phyloP scores from a whole-genome alignment of 345 rosid species.

The Excoecaria cochinchinensis region DNA sequence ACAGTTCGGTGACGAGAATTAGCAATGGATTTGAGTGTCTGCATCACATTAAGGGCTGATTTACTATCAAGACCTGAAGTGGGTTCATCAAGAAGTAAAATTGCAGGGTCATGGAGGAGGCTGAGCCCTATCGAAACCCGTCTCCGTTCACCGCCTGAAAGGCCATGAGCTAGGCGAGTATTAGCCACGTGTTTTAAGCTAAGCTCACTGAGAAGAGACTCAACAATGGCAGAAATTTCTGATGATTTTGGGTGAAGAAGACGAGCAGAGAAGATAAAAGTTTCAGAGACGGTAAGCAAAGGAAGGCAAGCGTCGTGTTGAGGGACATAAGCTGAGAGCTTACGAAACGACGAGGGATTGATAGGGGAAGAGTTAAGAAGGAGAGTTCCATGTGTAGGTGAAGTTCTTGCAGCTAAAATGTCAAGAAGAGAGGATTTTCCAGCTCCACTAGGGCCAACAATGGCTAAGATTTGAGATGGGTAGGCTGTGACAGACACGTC shows the following conservation, averaged over 20 bases:
- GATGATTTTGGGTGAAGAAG: constrained; percentile 54
- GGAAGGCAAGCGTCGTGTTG: constrained; percentile 80
- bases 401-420: constrained; percentile 75
- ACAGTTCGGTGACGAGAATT: constrained; percentile 65
- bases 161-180: constrained; percentile 49
- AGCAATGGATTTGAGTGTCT: constrained; percentile 63
- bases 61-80: constrained; percentile 86
- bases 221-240: constrained; percentile 37
- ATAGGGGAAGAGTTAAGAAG: constrained; percentile 68
- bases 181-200: constrained; percentile 55
- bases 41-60: constrained; percentile 75
- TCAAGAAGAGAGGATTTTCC: constrained; percentile 96
- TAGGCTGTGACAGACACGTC: constrained; percentile 70
- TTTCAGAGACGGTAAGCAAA: constrained; percentile 72
- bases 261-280: constrained; percentile 67
- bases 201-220: constrained; percentile 61
- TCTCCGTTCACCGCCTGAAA: constrained; percentile 85
- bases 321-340: constrained; percentile 84
- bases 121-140: constrained; percentile 85
- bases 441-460: constrained; percentile 96
- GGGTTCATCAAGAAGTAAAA: constrained; percentile 86
- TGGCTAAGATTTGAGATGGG: constrained; percentile 84
- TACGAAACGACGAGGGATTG: constrained; percentile 76
- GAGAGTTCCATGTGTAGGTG: constrained; percentile 70
- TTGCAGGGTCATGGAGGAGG: constrained; percentile 81